Conservation (phyloP, 1,284 basidiomycete genomes). For the Sanghuangporus baumii region DNA sequence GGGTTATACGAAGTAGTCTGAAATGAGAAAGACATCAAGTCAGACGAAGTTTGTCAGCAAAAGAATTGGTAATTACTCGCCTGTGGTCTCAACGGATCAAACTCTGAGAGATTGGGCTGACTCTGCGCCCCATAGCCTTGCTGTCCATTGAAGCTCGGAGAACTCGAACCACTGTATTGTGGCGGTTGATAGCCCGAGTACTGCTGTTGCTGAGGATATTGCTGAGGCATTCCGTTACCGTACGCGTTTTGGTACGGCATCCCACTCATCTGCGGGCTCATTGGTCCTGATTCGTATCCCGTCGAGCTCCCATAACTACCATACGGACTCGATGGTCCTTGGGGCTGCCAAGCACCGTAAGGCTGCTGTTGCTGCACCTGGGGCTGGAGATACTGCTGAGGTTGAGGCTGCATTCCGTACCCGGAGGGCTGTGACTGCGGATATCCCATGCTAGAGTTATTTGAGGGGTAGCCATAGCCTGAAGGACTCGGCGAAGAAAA, state of each 20-base stretch:
- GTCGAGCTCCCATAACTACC: conserved; percentile 34
- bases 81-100: conserved; percentile 17
- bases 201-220: conserved; percentile 26
- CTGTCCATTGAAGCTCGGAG: conserved; percentile 6
- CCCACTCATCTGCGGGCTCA: conserved; percentile 32
- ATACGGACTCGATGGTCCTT: conserved; percentile 21
- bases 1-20: conserved; percentile 20
- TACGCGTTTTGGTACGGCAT: conserved; percentile 30
- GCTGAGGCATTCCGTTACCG: conserved; percentile 23
- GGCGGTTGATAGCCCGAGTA: conserved; percentile 12
- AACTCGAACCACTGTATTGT: conserved; percentile 18
- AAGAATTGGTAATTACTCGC: conserved; percentile 21
- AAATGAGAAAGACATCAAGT: conserved; percentile 39
- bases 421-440: conserved; percentile 28
- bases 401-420: conserved; percentile 20
- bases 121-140: conserved; percentile 11
- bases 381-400: conserved; percentile 15
- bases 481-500: conserved; percentile 11
- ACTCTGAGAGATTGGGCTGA: conserved; percentile 19
- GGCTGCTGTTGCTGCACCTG: conserved; percentile 15
- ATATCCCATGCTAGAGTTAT: conserved; percentile 20
- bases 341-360: conserved; percentile 12
- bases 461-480: conserved; percentile 13
- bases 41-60: conserved; percentile 42
- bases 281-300: conserved; percentile 10